Base-by-base conservation (phyloP, 108 stramenopile genomes). In the Stephanodiscus triporus region DNA sequence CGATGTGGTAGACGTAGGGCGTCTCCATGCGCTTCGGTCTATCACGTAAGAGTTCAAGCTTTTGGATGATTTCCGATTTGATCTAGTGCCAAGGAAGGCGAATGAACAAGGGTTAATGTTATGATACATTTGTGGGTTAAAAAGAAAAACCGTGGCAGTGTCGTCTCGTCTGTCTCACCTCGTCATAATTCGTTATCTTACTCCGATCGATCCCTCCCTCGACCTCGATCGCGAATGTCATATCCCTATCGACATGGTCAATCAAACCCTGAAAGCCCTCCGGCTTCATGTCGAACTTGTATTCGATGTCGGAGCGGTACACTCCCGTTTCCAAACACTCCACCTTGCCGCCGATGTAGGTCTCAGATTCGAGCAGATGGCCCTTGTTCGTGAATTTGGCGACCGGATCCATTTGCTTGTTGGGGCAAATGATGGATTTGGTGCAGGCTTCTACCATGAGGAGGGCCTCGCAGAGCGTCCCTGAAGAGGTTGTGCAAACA, bases 321-420 rank as follows among this genome's bases (percentile, higher is more conserved):
- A 99, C 97, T 32, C 99, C 99, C n/a, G 97, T 95, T 84, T 99
- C 99, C 51, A 99, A 72, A 72, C 97, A 98, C 72, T 99, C 99
- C 6, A 99, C 99, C 73, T 98, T 98, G 20, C 99, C 99, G 20
- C 99, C 99, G 75, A 99, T 97, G 75, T 99, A 99, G 5, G 99
- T 99, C 77, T 99, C 99, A 36, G 95, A 94, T 83, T 98, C 98
- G 8, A 98, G 82, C 13, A 99, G 84, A 63, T 98, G 95, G 17
- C 98, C 98, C 48, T 97, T 86, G 68, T 96, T 88, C 34, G 78
- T 79, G 82, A 96, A 97, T 67, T 89, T 86, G 32, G 89, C 89
- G 54, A 88, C 54, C 14, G 94, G 89, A 67, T 97, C 97, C 19
- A 91, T 72, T 77, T 99, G 96, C 86, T 99, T 99, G 84, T 99